Evolutionary conservation across 345 rosid genomes (phyloP), one percentile per base, ranked within the genome.

Genomic region (Orychophragmus violaceus): DNA sequence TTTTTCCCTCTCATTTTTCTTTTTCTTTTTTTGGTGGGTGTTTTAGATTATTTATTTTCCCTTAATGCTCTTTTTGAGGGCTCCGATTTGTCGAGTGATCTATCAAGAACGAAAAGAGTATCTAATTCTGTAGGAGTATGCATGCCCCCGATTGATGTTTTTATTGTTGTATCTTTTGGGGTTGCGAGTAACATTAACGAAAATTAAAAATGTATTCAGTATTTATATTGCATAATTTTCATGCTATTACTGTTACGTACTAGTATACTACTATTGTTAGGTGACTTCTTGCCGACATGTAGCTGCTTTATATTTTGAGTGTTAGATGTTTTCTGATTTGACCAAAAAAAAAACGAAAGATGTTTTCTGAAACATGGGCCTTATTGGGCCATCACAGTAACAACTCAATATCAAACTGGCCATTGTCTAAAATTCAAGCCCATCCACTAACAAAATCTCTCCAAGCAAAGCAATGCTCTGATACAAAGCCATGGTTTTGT

Each of bases 141-240:
- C 19, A 41, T 41, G 46, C 32, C 16, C 46, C 46, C 46, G n/a
- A n/a, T n/a, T n/a, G n/a, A n/a, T n/a, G n/a, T 55, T 62, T 69
- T 70, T 62, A 72, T 50, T 65, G 48, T 50, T 72, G 48, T 65
- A 41, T 66, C 68, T 73, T 59, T 25, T 66, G 77, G 72, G 77
- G 39, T 72, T 72, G 67, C 61, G 41, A 39, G 49, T 41, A 59
- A 73, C 35, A 16, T 72, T 72, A 65, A 71, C 46, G 48, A 61
- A 73, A n/a, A n/a, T n/a, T 56, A 60, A 57, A 41, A 53, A 51
- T 65, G 71, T 73, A 66, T 66, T 32, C 3, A n/a, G n/a, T 60
- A 66, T 66, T 73, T 59, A 58, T 50, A 23, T 64, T 30, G 53
- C 58, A 36, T 22, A 12, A 21, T 22, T 46, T 39, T 50, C 59